These are phyloP conservation scores for Aphanoascus verrucosus DNA, from an alignment of 2,329 filamentous ascomycete species.

Conservation along the genomic window DNA sequence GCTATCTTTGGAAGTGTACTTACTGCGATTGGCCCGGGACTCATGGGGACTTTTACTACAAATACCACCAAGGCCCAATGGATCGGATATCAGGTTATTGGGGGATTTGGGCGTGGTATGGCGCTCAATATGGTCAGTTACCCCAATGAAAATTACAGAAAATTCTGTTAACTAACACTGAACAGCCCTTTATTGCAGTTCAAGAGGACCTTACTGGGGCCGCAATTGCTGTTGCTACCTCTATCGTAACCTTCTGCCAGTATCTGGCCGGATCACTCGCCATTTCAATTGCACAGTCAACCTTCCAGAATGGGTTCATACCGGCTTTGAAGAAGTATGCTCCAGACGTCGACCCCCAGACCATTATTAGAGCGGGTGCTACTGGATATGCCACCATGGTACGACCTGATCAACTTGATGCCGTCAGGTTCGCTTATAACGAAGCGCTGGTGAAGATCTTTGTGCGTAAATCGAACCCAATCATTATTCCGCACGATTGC, in stretches of 20 bases:
- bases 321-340: conserved; percentile 3
- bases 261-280: conserved; percentile 4
- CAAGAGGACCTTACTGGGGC: not conserved
- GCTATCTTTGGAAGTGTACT: conserved; percentile 2
- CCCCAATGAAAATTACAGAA: not conserved
- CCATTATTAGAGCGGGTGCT: conserved; percentile 3
- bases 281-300: conserved; percentile 2
- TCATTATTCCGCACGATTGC: not conserved
- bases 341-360: not conserved
- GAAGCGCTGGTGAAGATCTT: conserved; percentile 8
- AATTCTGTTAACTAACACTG: not conserved
- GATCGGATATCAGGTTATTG: conserved; percentile 2
- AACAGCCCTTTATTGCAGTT: conserved; percentile 2
- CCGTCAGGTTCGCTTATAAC: conserved; percentile 4
- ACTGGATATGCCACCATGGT: conserved; percentile 3
- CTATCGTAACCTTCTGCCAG: not conserved
- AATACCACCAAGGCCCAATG: not conserved
- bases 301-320: not conserved
- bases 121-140: conserved; percentile 2
- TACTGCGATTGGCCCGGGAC: not conserved
- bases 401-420: not conserved
- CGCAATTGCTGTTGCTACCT: not conserved
- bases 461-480: not conserved
- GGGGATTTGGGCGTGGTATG: not conserved
- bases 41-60: not conserved